A percentile compares a stretch with the other conserved stretches of the same genome.
Conservation (phyloP, 2,329 filamentous ascomycete genomes). For the Camillea tinctor region DNA sequence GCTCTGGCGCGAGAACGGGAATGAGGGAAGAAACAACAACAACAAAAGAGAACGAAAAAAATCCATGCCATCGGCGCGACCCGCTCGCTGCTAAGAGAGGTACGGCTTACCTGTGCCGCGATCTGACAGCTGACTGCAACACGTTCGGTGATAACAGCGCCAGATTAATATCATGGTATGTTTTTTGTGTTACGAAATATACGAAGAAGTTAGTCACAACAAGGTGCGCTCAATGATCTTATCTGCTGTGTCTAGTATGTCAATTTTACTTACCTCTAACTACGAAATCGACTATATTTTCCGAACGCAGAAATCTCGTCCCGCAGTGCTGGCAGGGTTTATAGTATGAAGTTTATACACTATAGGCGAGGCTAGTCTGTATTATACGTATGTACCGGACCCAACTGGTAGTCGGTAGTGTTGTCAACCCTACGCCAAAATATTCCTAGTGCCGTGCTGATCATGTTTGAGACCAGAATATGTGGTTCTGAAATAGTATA, state of each 20-base stretch:
- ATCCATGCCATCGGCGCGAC: not conserved
- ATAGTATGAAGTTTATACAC: too few relatives aligned
- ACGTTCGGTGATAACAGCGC: not conserved
- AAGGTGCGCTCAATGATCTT: too few relatives aligned
- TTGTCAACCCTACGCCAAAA: not conserved
- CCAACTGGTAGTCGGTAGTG: not conserved
- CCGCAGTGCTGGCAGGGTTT: too few relatives aligned
- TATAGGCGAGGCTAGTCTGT: not conserved
- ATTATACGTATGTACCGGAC: not conserved
- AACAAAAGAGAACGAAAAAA: too few relatives aligned
- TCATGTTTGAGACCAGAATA: not conserved
- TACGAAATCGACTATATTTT: too few relatives aligned
- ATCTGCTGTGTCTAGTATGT: too few relatives aligned
- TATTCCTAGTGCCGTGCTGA: not conserved
- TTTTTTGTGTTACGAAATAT: too few relatives aligned
- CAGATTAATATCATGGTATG: not conserved
- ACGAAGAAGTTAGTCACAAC: too few relatives aligned
- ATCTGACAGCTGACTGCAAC: not conserved
- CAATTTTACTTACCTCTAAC: too few relatives aligned
- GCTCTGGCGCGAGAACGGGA: too few relatives aligned
- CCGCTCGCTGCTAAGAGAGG: not conserved
- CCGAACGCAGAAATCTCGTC: too few relatives aligned
- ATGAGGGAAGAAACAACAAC: not conserved
- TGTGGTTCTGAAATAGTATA: not conserved
- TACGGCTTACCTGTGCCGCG: not conserved